Percentiles rank a stretch among this genome's conserved stretches.
phyloP scores from a whole-genome alignment of 495 filamentous ascomycete genomes.

The Neurospora tetraspora region DNA sequence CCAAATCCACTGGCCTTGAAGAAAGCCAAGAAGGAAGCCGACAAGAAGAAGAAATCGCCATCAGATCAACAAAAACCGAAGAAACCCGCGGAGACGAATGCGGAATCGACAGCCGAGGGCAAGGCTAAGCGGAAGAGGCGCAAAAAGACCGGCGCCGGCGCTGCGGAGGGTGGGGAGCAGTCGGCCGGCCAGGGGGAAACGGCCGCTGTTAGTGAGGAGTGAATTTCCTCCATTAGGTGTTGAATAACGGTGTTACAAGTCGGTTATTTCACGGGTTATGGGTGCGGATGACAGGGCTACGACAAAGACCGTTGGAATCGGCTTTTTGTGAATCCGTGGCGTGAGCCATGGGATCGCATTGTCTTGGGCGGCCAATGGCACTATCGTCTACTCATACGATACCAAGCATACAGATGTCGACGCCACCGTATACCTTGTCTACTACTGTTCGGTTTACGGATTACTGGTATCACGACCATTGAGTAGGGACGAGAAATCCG shows the following conservation, averaged over 20 bases:
- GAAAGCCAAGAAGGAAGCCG: conserved; percentile 41
- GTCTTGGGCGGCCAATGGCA: neutral
- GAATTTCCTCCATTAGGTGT: neutral
- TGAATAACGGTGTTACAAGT: neutral
- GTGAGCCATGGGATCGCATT: no score
- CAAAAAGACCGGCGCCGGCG: conserved; percentile 25
- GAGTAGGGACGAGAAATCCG: neutral
- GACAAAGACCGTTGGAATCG: neutral
- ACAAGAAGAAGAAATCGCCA: neutral
- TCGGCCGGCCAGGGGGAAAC: conserved; percentile 11
- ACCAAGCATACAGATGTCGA: neutral
- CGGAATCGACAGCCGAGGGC: conserved; percentile 10
- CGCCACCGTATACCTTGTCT: neutral
- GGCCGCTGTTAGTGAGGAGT: conserved; percentile 6
- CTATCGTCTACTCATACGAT: neutral
- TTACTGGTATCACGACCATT: neutral
- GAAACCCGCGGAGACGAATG: conserved; percentile 6
- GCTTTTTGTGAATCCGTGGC: neutral
- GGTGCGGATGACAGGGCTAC: neutral
- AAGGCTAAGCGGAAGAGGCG: conserved; percentile 36
- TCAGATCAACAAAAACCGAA: conserved; percentile 7
- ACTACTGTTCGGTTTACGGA: neutral
- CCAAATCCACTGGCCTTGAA: conserved; percentile 88
- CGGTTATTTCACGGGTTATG: neutral
- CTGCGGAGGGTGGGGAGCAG: conserved; percentile 3